Evolutionary conservation across 306 rosid species (phyloP), one percentile per base, ranked within the genome.

Genomic region (Biancaea sappan): DNA sequence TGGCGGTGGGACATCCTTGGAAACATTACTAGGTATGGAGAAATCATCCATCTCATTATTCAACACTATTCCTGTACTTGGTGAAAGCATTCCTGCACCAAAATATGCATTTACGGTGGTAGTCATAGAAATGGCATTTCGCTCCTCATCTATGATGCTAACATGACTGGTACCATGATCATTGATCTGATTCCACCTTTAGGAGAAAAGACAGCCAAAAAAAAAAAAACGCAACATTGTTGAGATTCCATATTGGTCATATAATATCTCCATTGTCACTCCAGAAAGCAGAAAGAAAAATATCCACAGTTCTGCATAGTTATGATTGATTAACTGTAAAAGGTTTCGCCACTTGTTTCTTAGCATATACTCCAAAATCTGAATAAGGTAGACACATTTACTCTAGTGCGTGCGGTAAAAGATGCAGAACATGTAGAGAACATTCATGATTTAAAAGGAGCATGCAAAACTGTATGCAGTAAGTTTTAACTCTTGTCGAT

Each of bases 21-120:
- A 73, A 78, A 53, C 84, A 69, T 88, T 85, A 9, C 6, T 48
- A 16, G 93, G 96, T 1, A 89, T 83, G 37, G 96, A 88, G 81
- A 94, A 94, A 80, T 94, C 98, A 72, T 75, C 87, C 98, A 94
- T 94, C 77, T 94, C 91, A 71, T 94, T 94, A 87, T 94, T 94
- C 62, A 94, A 76, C 64, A 94, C 77, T 76, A 94, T 89, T 69
- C 97, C 97, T 2, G 96, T 91, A 77, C 88, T 89, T 29, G 82
- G 77, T 38, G 96, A 94, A 64, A 91, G 85, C 31, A 91, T 78
- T 19, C 51, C 69, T 68, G 97, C 24, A 50, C 97, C 98, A 80
- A 94, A 91, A 79, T 88, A 91, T 47, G 60, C 38, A 58, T 91
- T 94, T 63, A 91, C 71, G 0, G 96, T 91, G 31, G 78, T 56